Base-by-base conservation (phyloP, 345 rosid genomes). In the Eucalyptus brandiana region DNA sequence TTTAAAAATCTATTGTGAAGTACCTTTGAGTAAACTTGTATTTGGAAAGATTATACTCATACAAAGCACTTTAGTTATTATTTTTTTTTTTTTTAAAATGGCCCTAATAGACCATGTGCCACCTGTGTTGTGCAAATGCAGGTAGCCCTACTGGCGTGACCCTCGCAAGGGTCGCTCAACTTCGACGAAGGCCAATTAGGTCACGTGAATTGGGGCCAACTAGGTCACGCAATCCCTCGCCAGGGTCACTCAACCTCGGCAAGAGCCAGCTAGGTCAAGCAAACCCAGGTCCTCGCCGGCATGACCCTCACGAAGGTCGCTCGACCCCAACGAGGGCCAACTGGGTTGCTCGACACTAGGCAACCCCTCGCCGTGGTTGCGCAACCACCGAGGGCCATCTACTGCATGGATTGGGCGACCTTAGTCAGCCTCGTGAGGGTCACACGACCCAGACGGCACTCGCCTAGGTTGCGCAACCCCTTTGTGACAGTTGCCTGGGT, bases 211-310 rank as follows among this genome's bases (percentile, higher is more conserved):
- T 49, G 51, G 18, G 56, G 24, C 56, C 9, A 19, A 19, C 24
- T 53, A 19, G 56, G 56, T 53, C 9, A 7, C 0, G 4, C 56
- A 53, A 18, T 9, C 56, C 23, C 9, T 53, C 1, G 4, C 4
- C 0, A 0, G 0, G 56, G 9, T 53, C 23, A 8, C 56, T 53
- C 9, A 0, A 53, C 10, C 58, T 4, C 0, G 0, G 4, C 24
- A 7, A 53, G 10, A 8, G 5, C 58, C 0, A 53, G 24, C 9
- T 53, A 18, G 58, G 58, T 53, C 24, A 0, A 2, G 10, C 56
- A 19, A 53, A 53, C 24, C 10, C 0, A 53, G 0, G 24, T 5
- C 58, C 58, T 53, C 0, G 10, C 2, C 11, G 0, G 0, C 0
- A 0, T 3, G 10, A 53, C 58, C 58, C 10, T 53, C 24, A 4